Evolutionary conservation across 163 green algal genomes (phyloP), one percentile per base, ranked within the genome.

Genomic region (Coccomyxa subellipsoidea): DNA sequence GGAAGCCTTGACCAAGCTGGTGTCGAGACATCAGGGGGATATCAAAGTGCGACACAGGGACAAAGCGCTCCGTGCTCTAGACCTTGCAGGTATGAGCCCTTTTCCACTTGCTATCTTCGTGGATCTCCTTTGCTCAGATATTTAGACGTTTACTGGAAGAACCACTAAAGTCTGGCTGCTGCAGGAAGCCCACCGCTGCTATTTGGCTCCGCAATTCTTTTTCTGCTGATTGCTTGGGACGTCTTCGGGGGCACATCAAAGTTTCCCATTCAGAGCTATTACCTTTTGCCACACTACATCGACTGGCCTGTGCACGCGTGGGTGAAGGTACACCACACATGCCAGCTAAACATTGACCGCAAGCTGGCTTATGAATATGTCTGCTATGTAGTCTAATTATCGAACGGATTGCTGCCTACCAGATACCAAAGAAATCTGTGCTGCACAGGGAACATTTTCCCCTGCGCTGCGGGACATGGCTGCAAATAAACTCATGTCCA

Each of bases 301-400:
- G 66, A 73, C 27, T 73, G 66, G 66, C 66, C 66, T 4, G 66
- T 73, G 66, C 66, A 73, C 32, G 66, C 66, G 21, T 73, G 66
- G 66, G 66, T 73, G 21, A 73, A 73, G 66, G 66, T 8, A 59
- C 23, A n/a, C n/a, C n/a, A n/a, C n/a, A n/a, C n/a, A n/a, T n/a
- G n/a, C n/a, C n/a, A n/a, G n/a, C n/a, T n/a, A n/a, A n/a, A n/a
- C n/a, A n/a, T n/a, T n/a, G n/a, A n/a, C n/a, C n/a, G n/a, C n/a
- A n/a, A n/a, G n/a, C n/a, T n/a, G n/a, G n/a, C n/a, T n/a, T n/a
- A n/a, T n/a, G n/a, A n/a, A n/a, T n/a, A n/a, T n/a, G n/a, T n/a
- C n/a, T n/a, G n/a, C n/a, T n/a, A n/a, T n/a, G n/a, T n/a, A n/a
- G n/a, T n/a, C n/a, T n/a, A n/a, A n/a, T n/a, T n/a, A n/a, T n/a